Base-by-base conservation (phyloP, 129 eudicot species). In the Pulicaria dysenterica region DNA sequence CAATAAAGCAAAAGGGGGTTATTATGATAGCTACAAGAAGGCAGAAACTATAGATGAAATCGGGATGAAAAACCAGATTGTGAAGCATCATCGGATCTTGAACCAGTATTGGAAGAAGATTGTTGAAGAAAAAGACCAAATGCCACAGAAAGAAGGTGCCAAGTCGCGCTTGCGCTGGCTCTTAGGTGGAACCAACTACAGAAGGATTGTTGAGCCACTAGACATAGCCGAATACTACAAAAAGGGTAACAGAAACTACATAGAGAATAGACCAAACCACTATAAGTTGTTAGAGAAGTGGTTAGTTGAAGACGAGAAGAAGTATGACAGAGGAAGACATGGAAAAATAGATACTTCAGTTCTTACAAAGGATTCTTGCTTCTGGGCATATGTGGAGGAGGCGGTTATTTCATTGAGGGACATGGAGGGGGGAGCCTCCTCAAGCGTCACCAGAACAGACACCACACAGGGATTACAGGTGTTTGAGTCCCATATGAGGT, bases 381-480 rank as follows among this genome's bases (percentile, higher is more conserved):
- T 86, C 37, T 86, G 92, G 92, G 92, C 92, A 2, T 68, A 54
- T 31, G 92, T 83, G 0, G 92, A 86, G 76, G 92, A 86, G 51
- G 86, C 88, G 4, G 42, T 67, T 55, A 80, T 81, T 64, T 64
- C 46, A 0, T 72, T 74, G 9, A 2, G 13, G 1, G 17, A 62
- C 3, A 59, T 86, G 49, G 45, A 5, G 24, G 17, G 72, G 49
- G 85, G 70, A 44, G 75, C 50, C 9, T 44, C 50, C n/a, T n/a
- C n/a, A n/a, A n/a, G n/a, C n/a, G n/a, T 6, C 6, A 3, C 55
- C 14, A 3, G 42, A 48, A 1, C 7, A 13, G n/a, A 46, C 7
- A 34, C 8, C 15, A 5, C 9, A 76, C 1, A n/a, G 15, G 3
- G 13, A 48, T 17, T 82, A 62, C 40, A 55, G 14, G 3, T 11